These are phyloP conservation scores for Micromonas pusilla DNA, from an alignment of 139 green algal genomes.

Conservation along the genomic window DNA sequence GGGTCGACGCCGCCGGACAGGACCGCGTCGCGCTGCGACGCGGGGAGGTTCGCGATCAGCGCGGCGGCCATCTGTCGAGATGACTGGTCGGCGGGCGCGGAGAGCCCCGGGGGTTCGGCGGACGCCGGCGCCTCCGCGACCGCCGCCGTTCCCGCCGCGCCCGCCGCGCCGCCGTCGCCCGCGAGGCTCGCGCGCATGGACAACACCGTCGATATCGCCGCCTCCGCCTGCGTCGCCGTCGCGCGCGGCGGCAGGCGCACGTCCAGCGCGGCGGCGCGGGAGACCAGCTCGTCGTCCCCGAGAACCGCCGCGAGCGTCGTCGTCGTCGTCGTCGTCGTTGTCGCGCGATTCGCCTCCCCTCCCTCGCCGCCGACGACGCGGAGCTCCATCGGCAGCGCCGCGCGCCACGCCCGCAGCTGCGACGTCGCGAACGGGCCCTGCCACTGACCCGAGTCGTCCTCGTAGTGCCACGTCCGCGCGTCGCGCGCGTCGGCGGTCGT, in stretches of 20 bases:
- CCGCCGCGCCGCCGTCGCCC: not conserved
- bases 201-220: not conserved
- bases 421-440: not conserved
- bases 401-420: not conserved
- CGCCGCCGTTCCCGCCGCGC: not conserved
- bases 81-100: too few species aligned
- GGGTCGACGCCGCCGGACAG: not conserved
- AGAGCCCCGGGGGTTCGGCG: not conserved
- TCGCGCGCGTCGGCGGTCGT: not conserved
- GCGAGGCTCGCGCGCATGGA: not conserved
- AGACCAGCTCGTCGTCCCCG: not conserved
- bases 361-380: not conserved
- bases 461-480: not conserved
- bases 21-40: not conserved
- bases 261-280: not conserved
- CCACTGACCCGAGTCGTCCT: too few species aligned
- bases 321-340: not conserved
- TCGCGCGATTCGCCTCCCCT: not conserved
- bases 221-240: slow-evolving; percentile 3
- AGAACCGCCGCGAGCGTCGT: slow-evolving; percentile 1
- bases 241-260: not conserved
- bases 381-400: not conserved
- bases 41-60: not conserved
- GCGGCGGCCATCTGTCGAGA: not conserved
- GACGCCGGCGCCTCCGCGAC: not conserved